Percentiles rank a stretch among this genome's conserved stretches.
These are phyloP conservation scores for Sphagnurus paluster DNA, from an alignment of 1,284 basidiomycete genomes.

Conservation along the genomic window DNA sequence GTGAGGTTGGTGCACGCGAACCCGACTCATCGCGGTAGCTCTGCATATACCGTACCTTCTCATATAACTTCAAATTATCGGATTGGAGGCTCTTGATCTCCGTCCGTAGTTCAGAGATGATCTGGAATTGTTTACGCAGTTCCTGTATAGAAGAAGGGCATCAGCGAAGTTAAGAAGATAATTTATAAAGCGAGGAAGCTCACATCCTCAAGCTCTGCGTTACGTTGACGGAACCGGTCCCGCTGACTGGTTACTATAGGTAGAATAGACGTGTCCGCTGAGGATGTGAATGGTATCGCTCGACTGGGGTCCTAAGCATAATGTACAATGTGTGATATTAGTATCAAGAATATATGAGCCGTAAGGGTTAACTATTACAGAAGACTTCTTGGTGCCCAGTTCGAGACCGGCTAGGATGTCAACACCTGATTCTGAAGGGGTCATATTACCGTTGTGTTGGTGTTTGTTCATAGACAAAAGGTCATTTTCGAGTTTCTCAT, in stretches of 20 bases:
- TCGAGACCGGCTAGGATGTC: constrained; percentile 74
- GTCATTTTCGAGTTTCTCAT: constrained; percentile 91
- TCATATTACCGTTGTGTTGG: constrained; percentile 33
- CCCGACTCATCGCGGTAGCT: constrained; percentile 79
- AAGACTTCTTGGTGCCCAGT: constrained; percentile 54
- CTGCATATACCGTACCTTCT: constrained; percentile 97
- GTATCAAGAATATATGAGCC: not conserved
- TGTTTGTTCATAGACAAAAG: constrained; percentile 76
- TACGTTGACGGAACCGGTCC: constrained; percentile 93
- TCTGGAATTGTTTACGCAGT: constrained; percentile 90
- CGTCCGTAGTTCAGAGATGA: constrained; percentile 85
- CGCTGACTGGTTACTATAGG: constrained; percentile 97
- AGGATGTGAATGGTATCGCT: constrained; percentile 68
- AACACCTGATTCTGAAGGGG: constrained; percentile 27
- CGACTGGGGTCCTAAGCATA: constrained; percentile 45
- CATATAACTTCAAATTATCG: constrained; percentile 94
- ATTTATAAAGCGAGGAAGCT: not conserved
- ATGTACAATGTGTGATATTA: constrained; percentile 3
- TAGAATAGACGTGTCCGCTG: constrained; percentile 87
- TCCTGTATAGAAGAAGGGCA: constrained; percentile 55
- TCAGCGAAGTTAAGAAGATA: constrained; percentile 3
- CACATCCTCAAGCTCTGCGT: constrained; percentile 95
- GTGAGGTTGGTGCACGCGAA: constrained; percentile 50
- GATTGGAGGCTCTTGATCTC: constrained; percentile 89
- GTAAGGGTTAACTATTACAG: constrained; percentile 28